Percentiles rank a stretch among this genome's conserved stretches.
Conservation (phyloP, 2,329 filamentous ascomycete species). For the Fusarium anguioides region DNA sequence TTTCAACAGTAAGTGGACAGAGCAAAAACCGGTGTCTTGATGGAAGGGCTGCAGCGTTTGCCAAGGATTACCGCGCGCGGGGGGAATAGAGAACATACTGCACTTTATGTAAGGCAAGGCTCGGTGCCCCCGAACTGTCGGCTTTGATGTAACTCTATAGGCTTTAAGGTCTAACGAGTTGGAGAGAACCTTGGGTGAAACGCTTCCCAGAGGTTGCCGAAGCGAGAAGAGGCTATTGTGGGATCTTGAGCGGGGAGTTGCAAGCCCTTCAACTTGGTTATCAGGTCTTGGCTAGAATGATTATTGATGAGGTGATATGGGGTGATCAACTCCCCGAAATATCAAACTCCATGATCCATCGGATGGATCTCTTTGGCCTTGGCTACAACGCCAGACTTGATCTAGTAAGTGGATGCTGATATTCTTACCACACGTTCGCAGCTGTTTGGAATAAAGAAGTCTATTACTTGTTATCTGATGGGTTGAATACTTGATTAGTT, state of each 20-base stretch:
- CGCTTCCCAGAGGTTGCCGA: background rate
- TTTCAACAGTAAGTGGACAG: conserved; percentile 2
- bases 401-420: background rate
- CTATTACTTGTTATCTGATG: too few relatives aligned
- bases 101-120: background rate
- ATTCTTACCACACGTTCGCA: background rate
- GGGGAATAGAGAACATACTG: background rate
- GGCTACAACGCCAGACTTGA: background rate
- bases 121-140: conserved; percentile 29
- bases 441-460: background rate
- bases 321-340: conserved; percentile 34
- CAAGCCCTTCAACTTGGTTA: background rate
- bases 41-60: background rate
- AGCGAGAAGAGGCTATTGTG: background rate
- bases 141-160: background rate
- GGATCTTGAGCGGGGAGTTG: background rate
- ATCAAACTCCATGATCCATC: background rate
- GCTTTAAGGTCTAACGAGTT: background rate
- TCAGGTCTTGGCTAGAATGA: too few relatives aligned
- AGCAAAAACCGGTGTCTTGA: background rate
- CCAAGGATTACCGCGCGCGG: conserved; percentile 6
- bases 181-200: background rate
- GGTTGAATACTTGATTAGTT: too few relatives aligned
- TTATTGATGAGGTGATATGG: background rate
- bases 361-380: background rate